A percentile compares a stretch with the other conserved stretches of the same genome.
Evolutionary conservation across 2,329 filamentous ascomycete genomes (phyloP).

Genomic region (Colletotrichum endophyticum): DNA sequence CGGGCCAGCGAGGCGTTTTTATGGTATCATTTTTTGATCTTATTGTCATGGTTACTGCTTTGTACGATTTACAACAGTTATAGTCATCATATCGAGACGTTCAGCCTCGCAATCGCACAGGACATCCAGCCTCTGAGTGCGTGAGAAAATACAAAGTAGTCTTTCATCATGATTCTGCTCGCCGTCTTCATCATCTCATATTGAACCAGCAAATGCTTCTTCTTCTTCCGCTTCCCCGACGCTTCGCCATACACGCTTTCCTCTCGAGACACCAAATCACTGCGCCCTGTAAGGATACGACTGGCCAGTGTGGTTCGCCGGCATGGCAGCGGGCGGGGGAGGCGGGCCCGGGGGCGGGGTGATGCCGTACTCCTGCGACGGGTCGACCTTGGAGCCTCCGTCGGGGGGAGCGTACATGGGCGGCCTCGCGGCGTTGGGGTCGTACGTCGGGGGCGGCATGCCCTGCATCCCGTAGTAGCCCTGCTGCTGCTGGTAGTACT

Average conservation of each 20-base stretch:
- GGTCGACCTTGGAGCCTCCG: constrained; percentile 58
- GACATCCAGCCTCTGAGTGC: background rate
- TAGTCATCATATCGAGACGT: background rate
- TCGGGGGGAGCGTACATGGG: constrained; percentile 59
- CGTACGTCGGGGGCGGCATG: constrained; percentile 63
- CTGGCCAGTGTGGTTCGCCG: constrained; percentile 36
- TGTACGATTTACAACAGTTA: constrained; percentile 5
- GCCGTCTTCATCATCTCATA: background rate
- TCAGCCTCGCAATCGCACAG: background rate
- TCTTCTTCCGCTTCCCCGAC: background rate
- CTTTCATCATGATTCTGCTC: background rate
- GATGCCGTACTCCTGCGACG: constrained; percentile 27
- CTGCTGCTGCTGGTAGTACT: constrained; percentile 30
- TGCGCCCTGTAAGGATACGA: constrained; percentile 29
- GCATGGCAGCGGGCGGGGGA: constrained; percentile 31
- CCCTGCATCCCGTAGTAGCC: constrained; percentile 53
- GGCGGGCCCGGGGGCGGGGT: constrained; percentile 56
- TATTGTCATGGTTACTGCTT: background rate
- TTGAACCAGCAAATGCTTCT: background rate
- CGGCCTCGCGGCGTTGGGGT: constrained; percentile 55
- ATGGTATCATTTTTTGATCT: background rate
- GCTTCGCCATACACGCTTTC: constrained; percentile 1
- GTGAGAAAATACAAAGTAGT: background rate
- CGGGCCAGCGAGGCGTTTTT: constrained; percentile 1
- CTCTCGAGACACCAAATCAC: background rate